phyloP scores from a whole-genome alignment of 352 stramenopile genomes.

The Pythium utonaiense region DNA sequence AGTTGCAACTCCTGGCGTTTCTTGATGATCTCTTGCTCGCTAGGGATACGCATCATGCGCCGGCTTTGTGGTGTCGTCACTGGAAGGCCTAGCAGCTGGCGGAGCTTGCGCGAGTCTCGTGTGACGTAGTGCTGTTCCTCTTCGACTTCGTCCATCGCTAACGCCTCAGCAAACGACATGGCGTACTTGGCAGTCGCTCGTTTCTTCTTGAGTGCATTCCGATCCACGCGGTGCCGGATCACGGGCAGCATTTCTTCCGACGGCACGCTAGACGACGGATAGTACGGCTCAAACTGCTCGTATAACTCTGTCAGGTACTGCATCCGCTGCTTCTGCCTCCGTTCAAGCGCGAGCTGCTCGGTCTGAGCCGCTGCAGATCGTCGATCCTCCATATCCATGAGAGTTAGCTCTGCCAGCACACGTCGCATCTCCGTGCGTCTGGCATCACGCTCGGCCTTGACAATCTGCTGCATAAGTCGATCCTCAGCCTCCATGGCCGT shows the following conservation, averaged over 20 bases:
- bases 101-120: slow-evolving; percentile 26
- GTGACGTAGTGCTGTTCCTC: slow-evolving; percentile 22
- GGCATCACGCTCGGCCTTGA: slow-evolving; percentile 28
- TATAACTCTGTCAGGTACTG: slow-evolving; percentile 50
- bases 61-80: slow-evolving; percentile 13
- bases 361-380: slow-evolving; percentile 29
- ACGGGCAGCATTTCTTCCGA: slow-evolving; percentile 51
- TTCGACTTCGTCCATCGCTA: slow-evolving; percentile 21
- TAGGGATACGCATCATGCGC: slow-evolving; percentile 20
- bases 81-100: slow-evolving; percentile 21
- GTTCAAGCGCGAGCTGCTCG: slow-evolving; percentile 29
- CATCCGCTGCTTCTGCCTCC: slow-evolving; percentile 23
- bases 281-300: slow-evolving; percentile 53
- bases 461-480: slow-evolving; percentile 10
- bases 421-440: slow-evolving; percentile 29
- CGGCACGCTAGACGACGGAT: slow-evolving; percentile 29
- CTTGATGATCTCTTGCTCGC: slow-evolving; percentile 24
- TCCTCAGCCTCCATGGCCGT: slow-evolving; percentile 49
- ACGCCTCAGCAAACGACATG: slow-evolving; percentile 15
- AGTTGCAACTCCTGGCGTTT: slow-evolving; percentile 17
- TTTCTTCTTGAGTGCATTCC: not conserved
- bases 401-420: slow-evolving; percentile 38
- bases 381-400: slow-evolving; percentile 50
- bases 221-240: slow-evolving; percentile 35
- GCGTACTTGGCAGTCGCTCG: slow-evolving; percentile 5